Conservation (phyloP, 768 basidiomycete genomes). For the Podaxis mareebaensis region DNA sequence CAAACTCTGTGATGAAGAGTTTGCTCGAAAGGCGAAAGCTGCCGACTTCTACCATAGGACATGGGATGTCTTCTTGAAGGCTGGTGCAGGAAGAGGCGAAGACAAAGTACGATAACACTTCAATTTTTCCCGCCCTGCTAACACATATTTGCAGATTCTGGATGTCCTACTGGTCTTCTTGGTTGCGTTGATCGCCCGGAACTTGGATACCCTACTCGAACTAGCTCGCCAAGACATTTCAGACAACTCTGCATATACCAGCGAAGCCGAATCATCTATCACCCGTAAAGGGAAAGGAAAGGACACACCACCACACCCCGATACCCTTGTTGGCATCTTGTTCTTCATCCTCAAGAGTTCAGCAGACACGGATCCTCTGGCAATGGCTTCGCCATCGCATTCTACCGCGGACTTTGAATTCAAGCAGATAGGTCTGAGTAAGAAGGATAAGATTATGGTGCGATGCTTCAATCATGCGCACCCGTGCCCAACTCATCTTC, state of each 20-base stretch:
- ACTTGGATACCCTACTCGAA: constrained; percentile 54
- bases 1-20: constrained; percentile 73
- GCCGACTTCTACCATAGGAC: constrained; percentile 70
- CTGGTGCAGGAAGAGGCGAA: constrained; percentile 61
- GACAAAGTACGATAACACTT: constrained; percentile 40
- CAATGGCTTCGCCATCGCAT: constrained; percentile 32
- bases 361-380: constrained; percentile 48
- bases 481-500: not conserved
- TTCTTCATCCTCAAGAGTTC: constrained; percentile 39
- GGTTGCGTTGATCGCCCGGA: constrained; percentile 60
- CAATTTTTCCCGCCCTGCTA: not conserved
- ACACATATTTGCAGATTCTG: constrained; percentile 46
- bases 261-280: constrained; percentile 17
- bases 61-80: constrained; percentile 64
- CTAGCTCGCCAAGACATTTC: constrained; percentile 39
- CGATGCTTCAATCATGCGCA: constrained; percentile 21
- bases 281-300: constrained; percentile 15
- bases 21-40: constrained; percentile 76
- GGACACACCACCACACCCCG: constrained; percentile 4
- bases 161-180: constrained; percentile 67
- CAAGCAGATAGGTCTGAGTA: constrained; percentile 52
- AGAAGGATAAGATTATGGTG: constrained; percentile 59
- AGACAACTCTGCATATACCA: not conserved
- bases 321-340: constrained; percentile 41
- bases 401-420: constrained; percentile 39